Evolutionary conservation across 306 rosid species (phyloP).

Genomic region (Mimosa pudica): DNA sequence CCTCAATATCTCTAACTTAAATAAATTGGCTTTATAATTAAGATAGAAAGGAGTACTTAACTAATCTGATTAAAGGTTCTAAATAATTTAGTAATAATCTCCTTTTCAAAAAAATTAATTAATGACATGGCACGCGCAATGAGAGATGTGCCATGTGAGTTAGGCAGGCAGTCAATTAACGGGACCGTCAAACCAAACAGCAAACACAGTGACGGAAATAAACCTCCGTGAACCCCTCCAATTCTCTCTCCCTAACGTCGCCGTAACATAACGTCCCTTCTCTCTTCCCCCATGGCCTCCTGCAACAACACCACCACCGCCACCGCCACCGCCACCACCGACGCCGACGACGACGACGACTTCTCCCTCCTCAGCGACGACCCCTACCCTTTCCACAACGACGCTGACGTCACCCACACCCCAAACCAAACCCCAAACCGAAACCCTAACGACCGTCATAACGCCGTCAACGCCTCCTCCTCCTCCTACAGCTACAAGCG

Average conservation of each 20-base stretch:
- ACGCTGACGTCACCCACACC: constrained; percentile 24
- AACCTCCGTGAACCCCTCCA: constrained; percentile 62
- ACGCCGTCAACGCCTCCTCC: constrained; percentile 64
- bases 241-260: constrained; percentile 64
- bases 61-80: no score
- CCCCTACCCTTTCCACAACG: constrained; percentile 58
- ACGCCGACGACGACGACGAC: constrained; percentile 79
- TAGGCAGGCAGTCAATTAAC: constrained; percentile 57
- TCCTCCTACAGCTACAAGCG: constrained; percentile 55
- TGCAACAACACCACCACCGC: constrained; percentile 43
- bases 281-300: constrained; percentile 67
- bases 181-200: constrained; percentile 69
- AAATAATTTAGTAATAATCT: no score
- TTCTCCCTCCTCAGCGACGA: constrained; percentile 87
- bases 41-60: no score
- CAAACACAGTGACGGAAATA: constrained; percentile 48
- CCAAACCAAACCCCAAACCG: no score
- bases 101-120: no score
- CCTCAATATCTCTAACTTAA: no score
- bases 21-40: no score
- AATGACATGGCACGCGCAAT: no score
- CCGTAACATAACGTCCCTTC: constrained; percentile 72
- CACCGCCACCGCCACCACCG: no score
- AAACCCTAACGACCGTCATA: constrained; percentile 73
- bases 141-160: neutral